Base-by-base conservation (phyloP, 768 basidiomycete genomes). In the Hericium rajendrae region DNA sequence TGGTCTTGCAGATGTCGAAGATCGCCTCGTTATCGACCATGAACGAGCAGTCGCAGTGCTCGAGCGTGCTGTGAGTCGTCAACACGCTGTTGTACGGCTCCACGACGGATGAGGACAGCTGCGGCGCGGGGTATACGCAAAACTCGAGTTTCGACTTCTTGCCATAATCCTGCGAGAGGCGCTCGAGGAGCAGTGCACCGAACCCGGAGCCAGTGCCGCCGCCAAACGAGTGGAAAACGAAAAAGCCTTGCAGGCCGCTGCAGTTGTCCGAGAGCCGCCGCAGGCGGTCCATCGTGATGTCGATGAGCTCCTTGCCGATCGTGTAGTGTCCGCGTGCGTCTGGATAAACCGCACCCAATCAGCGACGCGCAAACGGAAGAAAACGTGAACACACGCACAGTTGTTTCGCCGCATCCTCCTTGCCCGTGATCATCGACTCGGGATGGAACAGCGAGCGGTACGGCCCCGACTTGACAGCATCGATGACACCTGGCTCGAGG, bases 11-110 rank as follows among this genome's bases (percentile, higher is more conserved):
- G 70, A 98, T 98, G 70, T 97, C 94, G 73, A 95, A 98, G 70
- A 98, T 98, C 54, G 94, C 97, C 73, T 99, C 94, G 70, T 99
- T 99, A 70, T 99, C 97, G 60, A 99, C 95, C 95, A 98, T 97
- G 82, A 98, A 98, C 26, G 95, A 98, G 74, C 95, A 98, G 74
- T 98, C 95, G 16, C 94, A 95, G 75, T 97, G 94, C 74, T 98
- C 95, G 49, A 97, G 86, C 28, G 95, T 97, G 56, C 94, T 97
- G 77, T 98, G 95, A 40, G 95, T 98, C 49, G 95, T 97, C 67
- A 98, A 75, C 52, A 95, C 90, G 10, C 88, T 86, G 81, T 98
- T 98, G 79, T 98, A 98, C 1, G 95, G 95, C 76, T 98, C 95
- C 28, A 98, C 95, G 54, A 98, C 91, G 11, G 94, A 95, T 74